Conservation (phyloP, 1,139 yeast genomes). For the Candida pseudocylindracea region DNA sequence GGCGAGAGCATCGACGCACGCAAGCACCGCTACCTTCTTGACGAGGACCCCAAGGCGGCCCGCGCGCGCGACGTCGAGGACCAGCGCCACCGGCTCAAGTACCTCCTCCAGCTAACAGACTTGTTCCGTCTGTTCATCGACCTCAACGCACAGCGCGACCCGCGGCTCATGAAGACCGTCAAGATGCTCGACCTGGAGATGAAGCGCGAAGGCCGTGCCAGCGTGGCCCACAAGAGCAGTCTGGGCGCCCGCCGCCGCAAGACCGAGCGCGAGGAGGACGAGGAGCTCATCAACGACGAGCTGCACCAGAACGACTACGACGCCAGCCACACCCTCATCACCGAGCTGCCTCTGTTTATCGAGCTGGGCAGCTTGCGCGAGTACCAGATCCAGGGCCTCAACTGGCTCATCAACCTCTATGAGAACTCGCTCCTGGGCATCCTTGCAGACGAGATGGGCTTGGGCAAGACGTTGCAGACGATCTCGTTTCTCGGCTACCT, state of each 20-base stretch:
- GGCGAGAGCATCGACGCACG: too few species aligned
- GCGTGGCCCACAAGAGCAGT: too few species aligned
- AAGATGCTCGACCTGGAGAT: conserved; percentile 1
- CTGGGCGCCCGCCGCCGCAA: conserved; percentile 8
- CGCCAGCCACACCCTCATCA: conserved; percentile 8
- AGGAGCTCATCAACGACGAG: conserved; percentile 36
- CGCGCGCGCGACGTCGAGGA: conserved; percentile 24
- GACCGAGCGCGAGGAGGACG: conserved; percentile 52
- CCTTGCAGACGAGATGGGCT: conserved; percentile 95
- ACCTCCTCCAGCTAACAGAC: conserved; percentile 4
- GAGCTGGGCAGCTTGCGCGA: conserved; percentile 49
- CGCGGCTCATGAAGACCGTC: conserved; percentile 3
- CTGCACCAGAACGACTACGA: conserved; percentile 8
- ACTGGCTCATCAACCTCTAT: conserved; percentile 71
- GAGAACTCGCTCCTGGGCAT: conserved; percentile 80
- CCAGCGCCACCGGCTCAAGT: conserved; percentile 36
- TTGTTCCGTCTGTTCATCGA: conserved; percentile 5
- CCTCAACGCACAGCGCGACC: conserved; percentile 3
- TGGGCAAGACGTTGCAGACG: conserved; percentile 89
- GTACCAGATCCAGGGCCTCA: conserved; percentile 84
- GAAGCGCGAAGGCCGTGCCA: background rate
- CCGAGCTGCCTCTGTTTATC: conserved; percentile 20
- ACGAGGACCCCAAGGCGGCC: conserved; percentile 28
- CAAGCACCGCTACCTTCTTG: conserved; percentile 2
- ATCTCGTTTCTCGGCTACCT: conserved; percentile 63